phyloP scores from a whole-genome alignment of 2,329 filamentous ascomycete species.

The Cladophialophora carrionii region DNA sequence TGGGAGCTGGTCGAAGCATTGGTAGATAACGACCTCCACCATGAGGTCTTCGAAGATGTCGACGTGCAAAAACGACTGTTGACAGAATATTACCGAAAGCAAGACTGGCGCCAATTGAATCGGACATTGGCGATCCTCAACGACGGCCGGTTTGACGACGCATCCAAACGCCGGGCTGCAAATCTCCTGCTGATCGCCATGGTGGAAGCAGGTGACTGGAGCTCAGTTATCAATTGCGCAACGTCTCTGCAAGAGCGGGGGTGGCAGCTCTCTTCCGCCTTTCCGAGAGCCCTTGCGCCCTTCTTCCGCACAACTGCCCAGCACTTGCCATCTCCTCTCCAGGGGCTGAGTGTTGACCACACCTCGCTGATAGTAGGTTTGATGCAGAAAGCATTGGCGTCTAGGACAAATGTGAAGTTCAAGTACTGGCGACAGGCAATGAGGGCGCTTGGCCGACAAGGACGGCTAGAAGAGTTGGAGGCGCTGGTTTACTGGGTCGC shows the following conservation, averaged over 20 bases:
- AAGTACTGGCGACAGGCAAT: constrained; percentile 62
- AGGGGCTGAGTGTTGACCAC: constrained; percentile 11
- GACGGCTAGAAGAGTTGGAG: constrained; percentile 26
- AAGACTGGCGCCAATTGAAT: constrained; percentile 58
- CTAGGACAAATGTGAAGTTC: constrained; percentile 49
- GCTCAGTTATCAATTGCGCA: constrained; percentile 13
- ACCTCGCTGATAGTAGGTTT: constrained; percentile 52
- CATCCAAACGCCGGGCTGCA: constrained; percentile 41
- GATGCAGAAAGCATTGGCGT: constrained; percentile 53
- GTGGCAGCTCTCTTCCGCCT: constrained; percentile 3
- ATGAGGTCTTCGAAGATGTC: constrained; percentile 63
- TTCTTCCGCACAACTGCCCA: constrained; percentile 7
- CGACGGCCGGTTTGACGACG: constrained; percentile 40
- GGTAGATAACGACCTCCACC: constrained; percentile 65
- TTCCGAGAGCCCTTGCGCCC: constrained; percentile 8
- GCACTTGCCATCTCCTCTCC: not conserved
- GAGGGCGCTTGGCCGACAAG: constrained; percentile 55
- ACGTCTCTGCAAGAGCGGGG: constrained; percentile 17
- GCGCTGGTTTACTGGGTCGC: constrained; percentile 33
- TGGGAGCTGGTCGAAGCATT: constrained; percentile 56
- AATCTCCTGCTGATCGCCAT: constrained; percentile 47
- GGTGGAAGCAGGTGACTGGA: constrained; percentile 44
- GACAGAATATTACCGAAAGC: constrained; percentile 54
- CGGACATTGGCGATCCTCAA: constrained; percentile 60
- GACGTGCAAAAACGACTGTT: constrained; percentile 60